Evolutionary conservation across 2,329 filamentous ascomycete genomes (phyloP).

Genomic region (Phialophora verrucosa): DNA sequence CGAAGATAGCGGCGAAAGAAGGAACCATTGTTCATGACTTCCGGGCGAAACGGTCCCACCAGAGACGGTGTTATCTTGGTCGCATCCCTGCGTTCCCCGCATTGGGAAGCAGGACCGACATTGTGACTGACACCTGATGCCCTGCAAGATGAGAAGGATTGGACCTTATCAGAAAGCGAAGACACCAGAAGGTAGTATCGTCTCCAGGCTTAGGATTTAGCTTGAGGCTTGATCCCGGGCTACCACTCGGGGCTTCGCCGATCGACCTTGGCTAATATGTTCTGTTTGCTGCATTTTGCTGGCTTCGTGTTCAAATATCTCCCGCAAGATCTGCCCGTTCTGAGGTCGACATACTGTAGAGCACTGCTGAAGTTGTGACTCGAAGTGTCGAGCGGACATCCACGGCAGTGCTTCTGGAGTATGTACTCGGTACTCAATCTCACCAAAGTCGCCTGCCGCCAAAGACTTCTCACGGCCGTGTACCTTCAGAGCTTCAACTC

Average conservation of each 20-base stretch:
- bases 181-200: not conserved
- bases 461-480: not conserved
- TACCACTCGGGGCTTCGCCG: too few species aligned
- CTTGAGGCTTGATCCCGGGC: not conserved
- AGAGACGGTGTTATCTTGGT: not conserved
- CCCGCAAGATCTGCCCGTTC: not conserved
- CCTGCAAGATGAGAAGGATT: not conserved
- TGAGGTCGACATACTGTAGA: not conserved
- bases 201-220: not conserved
- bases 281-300: not conserved
- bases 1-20: slow-evolving; percentile 1
- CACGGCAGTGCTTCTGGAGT: not conserved
- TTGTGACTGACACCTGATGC: not conserved
- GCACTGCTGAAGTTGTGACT: not conserved
- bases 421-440: not conserved
- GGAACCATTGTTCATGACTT: not conserved
- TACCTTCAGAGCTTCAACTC: not conserved
- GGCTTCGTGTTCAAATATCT: not conserved
- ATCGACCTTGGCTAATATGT: not conserved
- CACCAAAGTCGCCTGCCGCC: not conserved
- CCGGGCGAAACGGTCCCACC: not conserved
- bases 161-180: slow-evolving; percentile 1
- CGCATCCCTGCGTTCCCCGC: not conserved
- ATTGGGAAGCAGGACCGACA: not conserved
- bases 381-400: not conserved